Percentiles rank a stretch among this genome's conserved stretches.
Conservation (phyloP, 306 rosid genomes). For the Carpinus fangiana region DNA sequence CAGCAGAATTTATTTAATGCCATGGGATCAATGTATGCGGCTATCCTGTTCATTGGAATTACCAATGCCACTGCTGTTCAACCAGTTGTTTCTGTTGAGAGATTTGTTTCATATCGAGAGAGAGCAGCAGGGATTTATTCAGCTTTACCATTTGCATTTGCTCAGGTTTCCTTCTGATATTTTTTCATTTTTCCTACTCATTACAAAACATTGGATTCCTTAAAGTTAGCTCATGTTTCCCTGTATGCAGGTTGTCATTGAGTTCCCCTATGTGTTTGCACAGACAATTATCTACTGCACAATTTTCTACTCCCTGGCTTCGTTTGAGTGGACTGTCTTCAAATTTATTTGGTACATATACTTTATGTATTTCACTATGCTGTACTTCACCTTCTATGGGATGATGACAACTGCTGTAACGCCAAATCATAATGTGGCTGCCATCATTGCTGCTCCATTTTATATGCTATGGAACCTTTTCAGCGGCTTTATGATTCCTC, state of each 20-base stretch:
- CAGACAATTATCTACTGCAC: constrained; percentile 79
- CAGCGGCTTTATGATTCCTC: constrained; percentile 99
- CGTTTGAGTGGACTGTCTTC: constrained; percentile 73
- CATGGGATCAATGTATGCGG: constrained; percentile 95
- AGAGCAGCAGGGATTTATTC: constrained; percentile 98
- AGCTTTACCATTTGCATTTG: constrained; percentile 91
- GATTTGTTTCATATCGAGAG: constrained; percentile 94
- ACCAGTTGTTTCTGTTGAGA: constrained; percentile 92
- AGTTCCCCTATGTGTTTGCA: constrained; percentile 91
- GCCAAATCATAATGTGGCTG: constrained; percentile 93
- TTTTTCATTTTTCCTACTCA: neutral
- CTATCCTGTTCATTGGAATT: constrained; percentile 81
- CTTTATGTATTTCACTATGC: constrained; percentile 93
- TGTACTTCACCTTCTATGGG: constrained; percentile 95
- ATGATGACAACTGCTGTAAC: constrained; percentile 99
- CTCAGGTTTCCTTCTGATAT: constrained; percentile 63
- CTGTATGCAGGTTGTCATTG: constrained; percentile 74
- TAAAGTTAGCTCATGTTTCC: constrained; percentile 26
- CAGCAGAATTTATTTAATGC: constrained; percentile 91
- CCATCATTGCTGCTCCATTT: constrained; percentile 93
- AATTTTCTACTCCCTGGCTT: constrained; percentile 83
- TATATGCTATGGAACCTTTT: constrained; percentile 99
- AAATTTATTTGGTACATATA: constrained; percentile 89
- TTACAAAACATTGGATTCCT: constrained; percentile 18
- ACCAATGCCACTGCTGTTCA: constrained; percentile 94